phyloP scores from a whole-genome alignment of 2,329 filamentous ascomycete species.

The Ophiocordyceps sinensis region DNA sequence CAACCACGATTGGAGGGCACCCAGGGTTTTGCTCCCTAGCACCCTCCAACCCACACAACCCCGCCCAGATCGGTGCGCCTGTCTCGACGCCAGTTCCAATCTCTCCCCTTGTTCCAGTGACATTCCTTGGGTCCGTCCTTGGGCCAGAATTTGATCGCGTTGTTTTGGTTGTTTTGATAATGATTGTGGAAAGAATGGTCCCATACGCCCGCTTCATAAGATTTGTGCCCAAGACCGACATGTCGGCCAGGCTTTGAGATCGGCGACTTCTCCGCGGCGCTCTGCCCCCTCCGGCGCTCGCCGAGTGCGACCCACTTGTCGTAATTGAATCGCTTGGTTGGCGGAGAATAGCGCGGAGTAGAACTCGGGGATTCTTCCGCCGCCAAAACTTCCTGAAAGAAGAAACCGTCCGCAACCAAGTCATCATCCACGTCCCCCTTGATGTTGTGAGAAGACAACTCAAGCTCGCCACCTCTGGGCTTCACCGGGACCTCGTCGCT shows the following conservation, averaged over 20 bases:
- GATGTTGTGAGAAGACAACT: conserved; percentile 15
- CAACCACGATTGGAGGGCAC: conserved; percentile 46
- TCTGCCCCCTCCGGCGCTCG: conserved; percentile 61
- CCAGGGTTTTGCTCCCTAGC: conserved; percentile 44
- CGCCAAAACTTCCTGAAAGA: conserved; percentile 52
- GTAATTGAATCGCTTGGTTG: conserved; percentile 44
- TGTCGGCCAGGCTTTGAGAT: conserved; percentile 34
- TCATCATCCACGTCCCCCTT: conserved; percentile 46
- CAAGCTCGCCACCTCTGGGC: conserved; percentile 7
- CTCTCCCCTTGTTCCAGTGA: conserved; percentile 43
- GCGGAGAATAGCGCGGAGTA: conserved; percentile 47
- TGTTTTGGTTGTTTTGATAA: conserved; percentile 13
- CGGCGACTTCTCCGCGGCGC: conserved; percentile 34
- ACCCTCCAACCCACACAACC: conserved; percentile 91
- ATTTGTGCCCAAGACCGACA: conserved; percentile 31
- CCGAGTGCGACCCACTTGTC: conserved; percentile 90
- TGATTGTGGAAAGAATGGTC: conserved; percentile 28
- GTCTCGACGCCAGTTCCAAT: conserved; percentile 49
- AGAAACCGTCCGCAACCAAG: conserved; percentile 53
- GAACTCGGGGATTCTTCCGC: conserved; percentile 19
- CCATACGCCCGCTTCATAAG: conserved; percentile 32
- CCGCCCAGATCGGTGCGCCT: conserved; percentile 56
- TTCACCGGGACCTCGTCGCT: conserved; percentile 30
- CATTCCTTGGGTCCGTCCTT: conserved; percentile 37
- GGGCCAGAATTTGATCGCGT: conserved; percentile 11